phyloP scores from a whole-genome alignment of 192 early-diverging fungal species.

The Linderina pennispora region DNA sequence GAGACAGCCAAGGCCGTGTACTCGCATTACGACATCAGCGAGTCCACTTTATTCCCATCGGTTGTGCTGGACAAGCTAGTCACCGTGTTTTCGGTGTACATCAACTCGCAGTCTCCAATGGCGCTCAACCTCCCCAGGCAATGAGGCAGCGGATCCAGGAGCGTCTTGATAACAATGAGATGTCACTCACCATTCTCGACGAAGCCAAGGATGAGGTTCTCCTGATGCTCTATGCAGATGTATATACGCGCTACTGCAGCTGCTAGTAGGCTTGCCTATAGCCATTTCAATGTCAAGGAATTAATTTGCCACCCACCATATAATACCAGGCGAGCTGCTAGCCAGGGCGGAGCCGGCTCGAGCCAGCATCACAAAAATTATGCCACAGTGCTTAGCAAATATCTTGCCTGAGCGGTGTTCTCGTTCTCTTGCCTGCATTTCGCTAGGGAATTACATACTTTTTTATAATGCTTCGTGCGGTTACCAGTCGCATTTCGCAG shows the following conservation, averaged over 20 bases:
- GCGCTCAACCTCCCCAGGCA: background rate
- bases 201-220: background rate
- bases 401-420: no score
- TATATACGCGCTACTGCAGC: background rate
- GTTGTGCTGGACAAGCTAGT: background rate
- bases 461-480: conserved; percentile 18
- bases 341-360: no score
- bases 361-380: no score
- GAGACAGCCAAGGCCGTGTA: no score
- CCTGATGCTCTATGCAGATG: background rate
- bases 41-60: no score
- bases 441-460: background rate
- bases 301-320: no score
- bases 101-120: background rate
- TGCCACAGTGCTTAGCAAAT: no score
- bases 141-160: background rate
- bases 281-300: no score
- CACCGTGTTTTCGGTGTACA: background rate
- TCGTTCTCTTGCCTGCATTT: no score
- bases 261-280: no score
- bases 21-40: no score
- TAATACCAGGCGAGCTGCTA: no score
- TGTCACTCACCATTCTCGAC: background rate
- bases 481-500: conserved; percentile 4
- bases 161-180: background rate